phyloP scores from a whole-genome alignment of 768 basidiomycete genomes.

The Termitomyces sp. region DNA sequence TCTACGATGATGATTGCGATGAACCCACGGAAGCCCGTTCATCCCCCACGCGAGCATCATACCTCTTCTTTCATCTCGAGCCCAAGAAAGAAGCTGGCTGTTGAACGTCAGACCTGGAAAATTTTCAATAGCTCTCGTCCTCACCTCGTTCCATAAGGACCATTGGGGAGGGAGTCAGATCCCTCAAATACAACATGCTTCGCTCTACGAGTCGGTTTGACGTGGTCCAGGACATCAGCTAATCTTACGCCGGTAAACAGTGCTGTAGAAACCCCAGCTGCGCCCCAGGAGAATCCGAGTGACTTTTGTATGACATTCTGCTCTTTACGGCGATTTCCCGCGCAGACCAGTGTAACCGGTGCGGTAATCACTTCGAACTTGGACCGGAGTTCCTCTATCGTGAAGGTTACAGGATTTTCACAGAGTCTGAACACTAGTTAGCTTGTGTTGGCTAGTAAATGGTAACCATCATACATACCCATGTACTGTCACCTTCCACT shows the following conservation, averaged over 20 bases:
- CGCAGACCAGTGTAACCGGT: conserved; percentile 61
- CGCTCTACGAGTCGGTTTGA: conserved; percentile 29
- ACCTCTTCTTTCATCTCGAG: conserved; percentile 38
- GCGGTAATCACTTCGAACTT: conserved; percentile 52
- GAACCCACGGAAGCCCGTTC: conserved; percentile 46
- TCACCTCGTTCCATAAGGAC: conserved; percentile 56
- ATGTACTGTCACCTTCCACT: conserved; percentile 45
- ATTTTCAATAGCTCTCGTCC: no score
- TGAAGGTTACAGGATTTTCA: conserved; percentile 30
- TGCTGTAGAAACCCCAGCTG: conserved; percentile 48
- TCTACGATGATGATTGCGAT: not conserved
- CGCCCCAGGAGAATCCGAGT: conserved; percentile 56
- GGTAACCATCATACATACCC: conserved; percentile 24
- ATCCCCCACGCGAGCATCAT: conserved; percentile 56
- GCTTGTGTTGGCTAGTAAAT: not conserved
- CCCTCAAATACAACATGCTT: conserved; percentile 62
- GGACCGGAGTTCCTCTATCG: conserved; percentile 39
- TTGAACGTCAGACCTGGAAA: not conserved
- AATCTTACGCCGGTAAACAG: conserved; percentile 60
- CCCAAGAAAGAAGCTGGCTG: conserved; percentile 34
- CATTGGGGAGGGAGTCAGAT: conserved; percentile 51
- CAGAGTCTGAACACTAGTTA: conserved; percentile 26
- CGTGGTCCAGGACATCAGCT: conserved; percentile 47
- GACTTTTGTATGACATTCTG: conserved; percentile 59
- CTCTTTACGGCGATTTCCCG: conserved; percentile 60